Evolutionary conservation across 2,329 filamentous ascomycete genomes (phyloP), one percentile per base, ranked within the genome.

Genomic region (Aspergillus calidoustus): DNA sequence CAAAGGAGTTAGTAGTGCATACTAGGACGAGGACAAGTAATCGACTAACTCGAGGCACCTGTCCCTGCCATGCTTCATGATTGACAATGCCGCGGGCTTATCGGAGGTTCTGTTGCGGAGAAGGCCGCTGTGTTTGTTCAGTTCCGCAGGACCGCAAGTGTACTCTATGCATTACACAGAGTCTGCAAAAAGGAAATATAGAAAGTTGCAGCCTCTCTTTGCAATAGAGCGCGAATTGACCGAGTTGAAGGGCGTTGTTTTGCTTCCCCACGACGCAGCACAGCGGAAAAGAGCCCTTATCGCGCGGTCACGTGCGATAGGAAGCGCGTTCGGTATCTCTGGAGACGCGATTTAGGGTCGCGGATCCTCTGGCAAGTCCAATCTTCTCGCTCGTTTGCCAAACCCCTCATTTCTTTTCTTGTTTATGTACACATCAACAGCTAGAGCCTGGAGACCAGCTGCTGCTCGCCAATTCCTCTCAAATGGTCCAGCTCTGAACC

Each of bases 51-150:
- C 62, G 69, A 72, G 63, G 66, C 68, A 62, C 59, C 69, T 62
- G 72, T 74, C 70, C 68, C 72, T 68, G 73, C 72, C 77, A 80
- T 80, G 54, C 71, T 77, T 77, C 77, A 80, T 79, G 70, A 60
- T 73, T 68, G 62, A 63, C 44, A 60, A 49, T 47, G 49, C 57
- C 31, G 48, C 52, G 38, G 44, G 60, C 55, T 57, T 54, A 50
- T 43, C 8, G 60, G 43, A 28, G 41, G 44, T 19, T 49, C 52
- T 50, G 43, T 23, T 47, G 53, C 60, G 52, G 58, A 54, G 34
- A 52, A 53, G 19, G 59, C 43, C 28, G 60, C 22, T 19, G 50
- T 55, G 59, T 61, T 58, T 47, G 49, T 53, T 13, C 19, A 54
- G 44, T 47, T 48, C 41, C 22, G 43, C 57, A 31, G 22, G 2